These are phyloP conservation scores for Torulaspora franciscae DNA, from an alignment of 805 yeast species.

Conservation along the genomic window DNA sequence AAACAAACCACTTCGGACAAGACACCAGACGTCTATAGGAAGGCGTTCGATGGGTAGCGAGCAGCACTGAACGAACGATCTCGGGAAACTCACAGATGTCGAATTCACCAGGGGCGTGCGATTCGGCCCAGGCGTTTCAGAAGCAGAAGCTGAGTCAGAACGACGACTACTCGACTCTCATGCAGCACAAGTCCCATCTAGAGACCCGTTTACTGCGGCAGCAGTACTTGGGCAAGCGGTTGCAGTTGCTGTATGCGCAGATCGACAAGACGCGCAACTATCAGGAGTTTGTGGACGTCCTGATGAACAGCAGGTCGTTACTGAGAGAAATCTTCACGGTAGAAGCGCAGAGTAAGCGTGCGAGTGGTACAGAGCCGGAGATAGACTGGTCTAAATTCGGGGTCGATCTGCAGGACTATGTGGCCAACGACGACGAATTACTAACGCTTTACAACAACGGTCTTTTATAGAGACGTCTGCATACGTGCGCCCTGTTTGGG, in stretches of 20 bases:
- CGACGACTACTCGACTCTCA: slow-evolving; percentile 23
- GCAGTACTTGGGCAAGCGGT: slow-evolving; percentile 21
- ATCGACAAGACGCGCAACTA: slow-evolving; percentile 30
- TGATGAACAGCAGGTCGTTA: slow-evolving; percentile 24
- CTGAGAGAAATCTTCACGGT: slow-evolving; percentile 31
- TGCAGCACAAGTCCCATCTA: slow-evolving; percentile 22
- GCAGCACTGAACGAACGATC: slow-evolving; percentile 1
- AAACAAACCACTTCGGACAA: neutral
- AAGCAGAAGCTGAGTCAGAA: slow-evolving; percentile 18
- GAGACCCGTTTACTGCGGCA: slow-evolving; percentile 21
- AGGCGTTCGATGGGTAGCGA: neutral
- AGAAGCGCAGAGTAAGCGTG: slow-evolving; percentile 20
- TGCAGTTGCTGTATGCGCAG: slow-evolving; percentile 26
- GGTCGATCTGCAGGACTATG: slow-evolving; percentile 25
- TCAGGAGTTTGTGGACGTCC: slow-evolving; percentile 30
- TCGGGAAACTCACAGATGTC: slow-evolving; percentile 12
- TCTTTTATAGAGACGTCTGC: slow-evolving; percentile 12
- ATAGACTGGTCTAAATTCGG: slow-evolving; percentile 30
- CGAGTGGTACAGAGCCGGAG: slow-evolving; percentile 6
- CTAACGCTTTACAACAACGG: slow-evolving; percentile 20
- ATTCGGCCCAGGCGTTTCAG: slow-evolving; percentile 25
- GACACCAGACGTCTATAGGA: neutral
- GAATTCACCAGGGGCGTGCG: slow-evolving; percentile 17
- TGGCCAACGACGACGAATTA: slow-evolving; percentile 20
- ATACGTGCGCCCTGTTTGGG: neutral